Conservation (phyloP, 305 asterid species). For the Euphrasia arctica region DNA sequence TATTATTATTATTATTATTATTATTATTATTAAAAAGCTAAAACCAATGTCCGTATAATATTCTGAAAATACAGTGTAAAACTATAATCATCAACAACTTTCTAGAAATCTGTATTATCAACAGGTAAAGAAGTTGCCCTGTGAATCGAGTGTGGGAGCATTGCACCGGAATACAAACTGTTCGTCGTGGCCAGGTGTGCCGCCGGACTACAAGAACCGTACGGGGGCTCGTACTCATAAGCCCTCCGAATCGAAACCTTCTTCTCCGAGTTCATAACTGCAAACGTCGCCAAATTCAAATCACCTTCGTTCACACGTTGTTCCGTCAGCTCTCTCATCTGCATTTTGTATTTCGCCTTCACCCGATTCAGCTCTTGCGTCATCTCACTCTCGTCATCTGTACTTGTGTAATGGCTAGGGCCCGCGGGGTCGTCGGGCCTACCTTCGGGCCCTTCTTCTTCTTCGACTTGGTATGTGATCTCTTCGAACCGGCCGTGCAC, state of each 20-base stretch:
- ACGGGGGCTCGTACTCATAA: slow-evolving; percentile 34
- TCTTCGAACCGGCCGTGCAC: slow-evolving; percentile 86
- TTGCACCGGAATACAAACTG: slow-evolving; percentile 43
- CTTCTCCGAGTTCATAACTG: slow-evolving; percentile 24
- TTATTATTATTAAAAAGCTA: too few relatives aligned
- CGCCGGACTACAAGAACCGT: slow-evolving; percentile 47
- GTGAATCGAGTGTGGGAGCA: slow-evolving; percentile 52
- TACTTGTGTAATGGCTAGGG: slow-evolving; percentile 12
- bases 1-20: too few relatives aligned
- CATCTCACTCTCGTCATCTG: slow-evolving; percentile 44
- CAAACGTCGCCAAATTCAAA: slow-evolving; percentile 21
- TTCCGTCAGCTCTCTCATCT: slow-evolving; percentile 52
- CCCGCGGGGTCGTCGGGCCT: slow-evolving; percentile 31
- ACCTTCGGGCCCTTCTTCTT: too few relatives aligned
- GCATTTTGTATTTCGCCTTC: slow-evolving; percentile 63
- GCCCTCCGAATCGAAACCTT: slow-evolving; percentile 27
- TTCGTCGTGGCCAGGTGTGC: slow-evolving; percentile 51
- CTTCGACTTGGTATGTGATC: slow-evolving; percentile 64
- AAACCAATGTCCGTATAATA: slow-evolving; percentile 16
- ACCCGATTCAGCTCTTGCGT: slow-evolving; percentile 68
- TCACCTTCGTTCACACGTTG: slow-evolving; percentile 31
- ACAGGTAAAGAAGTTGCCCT: slow-evolving; percentile 71
- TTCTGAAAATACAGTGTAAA: not conserved
- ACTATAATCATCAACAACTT: slow-evolving; percentile 4
- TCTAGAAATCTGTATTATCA: slow-evolving; percentile 57